Percentiles rank a stretch among this genome's conserved stretches.
phyloP scores from a whole-genome alignment of 371 early-diverging fungal genomes.

The Circinella minor region DNA sequence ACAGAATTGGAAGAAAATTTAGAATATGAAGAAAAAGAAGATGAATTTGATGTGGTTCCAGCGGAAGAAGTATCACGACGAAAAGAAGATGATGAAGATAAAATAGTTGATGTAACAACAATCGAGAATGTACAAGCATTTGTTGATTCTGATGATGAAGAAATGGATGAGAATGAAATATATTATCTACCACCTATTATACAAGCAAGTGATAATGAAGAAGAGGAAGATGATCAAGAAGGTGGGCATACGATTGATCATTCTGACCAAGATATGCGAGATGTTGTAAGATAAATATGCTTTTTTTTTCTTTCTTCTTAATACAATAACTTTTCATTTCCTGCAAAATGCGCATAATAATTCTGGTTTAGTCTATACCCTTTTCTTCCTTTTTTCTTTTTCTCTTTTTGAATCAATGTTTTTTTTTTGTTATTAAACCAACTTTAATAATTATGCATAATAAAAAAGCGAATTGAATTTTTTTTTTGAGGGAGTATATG shows the following conservation, averaged over 20 bases:
- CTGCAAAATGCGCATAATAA: too few species aligned
- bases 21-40: constrained; percentile 91
- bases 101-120: constrained; percentile 64
- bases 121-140: constrained; percentile 69
- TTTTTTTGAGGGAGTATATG: too few species aligned
- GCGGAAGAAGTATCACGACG: constrained; percentile 52
- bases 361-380: too few species aligned
- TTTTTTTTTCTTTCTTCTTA: too few species aligned
- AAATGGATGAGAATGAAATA: constrained; percentile 39
- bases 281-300: neutral
- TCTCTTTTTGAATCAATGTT: too few species aligned
- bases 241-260: neutral
- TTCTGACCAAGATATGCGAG: neutral
- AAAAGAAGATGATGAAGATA: constrained; percentile 60
- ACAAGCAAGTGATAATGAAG: neutral
- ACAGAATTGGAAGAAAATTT: constrained; percentile 89
- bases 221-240: neutral
- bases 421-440: too few species aligned
- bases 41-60: constrained; percentile 88
- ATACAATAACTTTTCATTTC: too few species aligned
- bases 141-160: constrained; percentile 66
- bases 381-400: too few species aligned
- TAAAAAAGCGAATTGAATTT: too few species aligned
- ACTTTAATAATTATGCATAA: too few species aligned
- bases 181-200: constrained; percentile 34